phyloP scores from a whole-genome alignment of 164 flowering plant genomes.

The Buxus sempervirens region DNA sequence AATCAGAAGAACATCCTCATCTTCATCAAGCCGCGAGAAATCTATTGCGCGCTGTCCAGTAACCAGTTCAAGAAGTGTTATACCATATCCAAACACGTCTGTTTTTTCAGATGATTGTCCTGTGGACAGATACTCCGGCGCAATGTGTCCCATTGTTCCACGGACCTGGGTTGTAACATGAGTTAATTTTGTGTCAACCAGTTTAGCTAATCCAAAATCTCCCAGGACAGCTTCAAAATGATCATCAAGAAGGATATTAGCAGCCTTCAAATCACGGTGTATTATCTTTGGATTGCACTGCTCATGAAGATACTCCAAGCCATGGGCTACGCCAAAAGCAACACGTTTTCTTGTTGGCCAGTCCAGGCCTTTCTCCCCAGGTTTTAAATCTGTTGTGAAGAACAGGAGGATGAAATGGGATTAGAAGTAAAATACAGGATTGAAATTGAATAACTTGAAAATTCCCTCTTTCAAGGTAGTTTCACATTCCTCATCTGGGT shows the following conservation, averaged over 20 bases:
- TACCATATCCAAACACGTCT: conserved; percentile 61
- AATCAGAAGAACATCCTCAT: conserved; percentile 37
- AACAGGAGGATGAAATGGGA: neutral
- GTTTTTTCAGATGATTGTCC: conserved; percentile 61
- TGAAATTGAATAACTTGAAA: neutral
- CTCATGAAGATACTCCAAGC: conserved; percentile 57
- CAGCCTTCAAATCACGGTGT: conserved; percentile 66
- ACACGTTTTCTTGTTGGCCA: conserved; percentile 54
- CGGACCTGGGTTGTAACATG: conserved; percentile 64
- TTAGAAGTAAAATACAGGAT: neutral
- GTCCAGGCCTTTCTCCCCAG: conserved; percentile 46
- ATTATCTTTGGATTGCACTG: conserved; percentile 56
- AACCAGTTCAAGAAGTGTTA: conserved; percentile 54
- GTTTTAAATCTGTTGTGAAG: conserved; percentile 27
- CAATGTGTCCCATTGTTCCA: conserved; percentile 65
- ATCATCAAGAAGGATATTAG: conserved; percentile 53
- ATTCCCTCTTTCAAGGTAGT: neutral
- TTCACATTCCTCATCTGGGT: too few relatives aligned
- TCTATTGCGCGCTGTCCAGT: conserved; percentile 51
- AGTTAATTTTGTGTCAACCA: conserved; percentile 37
- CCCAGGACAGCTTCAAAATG: conserved; percentile 62
- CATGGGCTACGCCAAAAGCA: conserved; percentile 56
- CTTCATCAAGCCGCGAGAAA: conserved; percentile 40
- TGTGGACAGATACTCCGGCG: conserved; percentile 55
- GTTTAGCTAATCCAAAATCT: conserved; percentile 60